Conservation (phyloP, 2,329 filamentous ascomycete genomes). For the Beauveria pseudobassiana region DNA sequence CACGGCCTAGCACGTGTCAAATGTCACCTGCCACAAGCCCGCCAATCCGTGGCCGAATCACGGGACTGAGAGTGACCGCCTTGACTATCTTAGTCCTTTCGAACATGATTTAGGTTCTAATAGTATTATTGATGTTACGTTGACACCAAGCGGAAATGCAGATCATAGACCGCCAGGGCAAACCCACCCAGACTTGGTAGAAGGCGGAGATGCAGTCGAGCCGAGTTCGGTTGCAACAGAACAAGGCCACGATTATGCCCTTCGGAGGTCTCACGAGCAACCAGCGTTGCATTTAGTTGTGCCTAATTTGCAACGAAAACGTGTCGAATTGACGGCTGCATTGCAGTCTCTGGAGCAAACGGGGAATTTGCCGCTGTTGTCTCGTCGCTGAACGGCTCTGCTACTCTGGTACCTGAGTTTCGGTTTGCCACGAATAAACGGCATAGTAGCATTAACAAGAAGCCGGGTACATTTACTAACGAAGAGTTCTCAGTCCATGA, state of each 20-base stretch:
- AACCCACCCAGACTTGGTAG: not conserved
- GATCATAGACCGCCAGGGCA: not conserved
- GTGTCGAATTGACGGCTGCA: too few relatives aligned
- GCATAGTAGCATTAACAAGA: not conserved
- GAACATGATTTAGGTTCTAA: not conserved
- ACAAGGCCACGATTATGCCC: not conserved
- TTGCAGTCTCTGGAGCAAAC: not conserved
- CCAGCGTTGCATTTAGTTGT: not conserved
- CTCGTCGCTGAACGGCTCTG: too few relatives aligned
- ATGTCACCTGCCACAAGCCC: not conserved
- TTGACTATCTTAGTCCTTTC: not conserved
- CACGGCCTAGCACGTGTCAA: not conserved
- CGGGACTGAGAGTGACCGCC: constrained; percentile 16
- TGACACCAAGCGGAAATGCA: not conserved
- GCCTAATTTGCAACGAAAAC: too few relatives aligned
- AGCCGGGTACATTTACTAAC: not conserved
- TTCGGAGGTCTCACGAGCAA: not conserved
- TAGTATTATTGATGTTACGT: not conserved
- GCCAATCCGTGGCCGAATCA: constrained; percentile 29
- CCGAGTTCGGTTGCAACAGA: not conserved
- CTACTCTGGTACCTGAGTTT: not conserved
- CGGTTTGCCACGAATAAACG: not conserved
- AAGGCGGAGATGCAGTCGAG: too few relatives aligned
- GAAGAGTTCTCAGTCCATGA: not conserved
- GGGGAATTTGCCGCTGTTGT: not conserved